Base-by-base conservation (phyloP, 2,329 filamentous ascomycete species). In the Lasiodiplodia gonubiensis region DNA sequence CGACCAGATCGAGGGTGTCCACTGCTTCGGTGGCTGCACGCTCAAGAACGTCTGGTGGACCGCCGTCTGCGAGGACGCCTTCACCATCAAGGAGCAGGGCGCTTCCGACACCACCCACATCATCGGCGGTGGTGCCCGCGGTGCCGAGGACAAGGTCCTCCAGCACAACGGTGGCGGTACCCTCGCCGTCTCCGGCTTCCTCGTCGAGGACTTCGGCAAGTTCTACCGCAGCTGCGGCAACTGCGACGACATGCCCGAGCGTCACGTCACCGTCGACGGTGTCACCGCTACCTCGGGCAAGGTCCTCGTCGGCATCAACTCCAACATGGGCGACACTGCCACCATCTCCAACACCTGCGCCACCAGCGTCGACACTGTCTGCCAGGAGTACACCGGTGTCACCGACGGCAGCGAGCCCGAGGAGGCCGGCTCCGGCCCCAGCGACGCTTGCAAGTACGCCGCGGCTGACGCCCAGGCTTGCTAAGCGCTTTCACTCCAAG, bases 11-110 rank as follows among this genome's bases (percentile, higher is more conserved):
- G 83, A 84, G 72, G 82, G 82, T 64, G 80, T 86, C 37, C 83
- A 86, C 76, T 86, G 84, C 75, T 74, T 80, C 64, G 83, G 82
- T 39, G 75, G 80, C 16, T 85, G 83, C 73, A 83, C 79, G 8
- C 73, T 84, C 39, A 79, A 78, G 70, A 74, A 73, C 55, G 70
- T 75, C 51, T 76, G 74, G 74, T 75, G 72, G 73, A 68, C 65
- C 2, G 72, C 75, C 68, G 73, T 75, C 30, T 82, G 80, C 69
- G 80, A 82, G 69, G 80, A 80, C 67, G 77, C 75, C 35, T 72
- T 73, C n/a, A 75, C 75, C 16, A 73, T 78, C 70, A 67, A 67
- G 66, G 27, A 52, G 23, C 64, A 59, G 64, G 48, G 37, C 4
- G 46, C 57, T 7, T 27, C 69, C 5, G 73, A 73, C 5, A 76